Evolutionary conservation across 768 basidiomycete species (phyloP).

Genomic region (Termitomyces sp.): DNA sequence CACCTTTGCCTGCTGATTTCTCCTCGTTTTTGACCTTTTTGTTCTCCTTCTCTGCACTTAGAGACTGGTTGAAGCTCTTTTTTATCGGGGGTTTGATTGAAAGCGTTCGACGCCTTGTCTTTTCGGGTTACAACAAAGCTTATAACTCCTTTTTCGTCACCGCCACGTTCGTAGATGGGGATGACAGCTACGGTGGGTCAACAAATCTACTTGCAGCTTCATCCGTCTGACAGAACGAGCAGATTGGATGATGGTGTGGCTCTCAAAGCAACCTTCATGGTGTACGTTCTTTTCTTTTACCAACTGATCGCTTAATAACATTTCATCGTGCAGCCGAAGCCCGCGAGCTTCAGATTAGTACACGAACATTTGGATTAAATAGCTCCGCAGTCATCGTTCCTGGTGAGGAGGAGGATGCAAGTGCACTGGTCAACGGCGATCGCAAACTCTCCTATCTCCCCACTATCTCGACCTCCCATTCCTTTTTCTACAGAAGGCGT

Average conservation of each 20-base stretch:
- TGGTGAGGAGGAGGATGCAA: constrained; percentile 22
- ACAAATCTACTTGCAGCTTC: neutral
- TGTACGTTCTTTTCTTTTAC: constrained; percentile 26
- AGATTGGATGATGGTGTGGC: constrained; percentile 63
- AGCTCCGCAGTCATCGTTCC: constrained; percentile 21
- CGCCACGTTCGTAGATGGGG: constrained; percentile 45
- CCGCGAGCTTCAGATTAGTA: constrained; percentile 47
- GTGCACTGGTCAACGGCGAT: constrained; percentile 7
- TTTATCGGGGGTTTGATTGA: constrained; percentile 52
- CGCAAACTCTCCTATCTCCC: constrained; percentile 32
- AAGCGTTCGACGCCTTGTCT: constrained; percentile 38
- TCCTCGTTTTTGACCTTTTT: constrained; percentile 16
- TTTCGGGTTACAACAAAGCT: constrained; percentile 29
- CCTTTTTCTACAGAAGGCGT: constrained; percentile 27
- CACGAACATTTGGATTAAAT: constrained; percentile 24
- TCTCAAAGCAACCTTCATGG: constrained; percentile 53
- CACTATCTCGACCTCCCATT: constrained; percentile 26
- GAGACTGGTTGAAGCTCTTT: constrained; percentile 51
- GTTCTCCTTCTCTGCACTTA: constrained; percentile 39
- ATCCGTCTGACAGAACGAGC: neutral
- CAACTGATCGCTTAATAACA: neutral
- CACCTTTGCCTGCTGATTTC: constrained; percentile 11
- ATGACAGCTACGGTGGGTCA: constrained; percentile 23
- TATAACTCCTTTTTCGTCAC: constrained; percentile 48
- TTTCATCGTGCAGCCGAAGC: constrained; percentile 27